Evolutionary conservation across 106 monocot species (phyloP).

Genomic region (Xerophyta viscosa): DNA sequence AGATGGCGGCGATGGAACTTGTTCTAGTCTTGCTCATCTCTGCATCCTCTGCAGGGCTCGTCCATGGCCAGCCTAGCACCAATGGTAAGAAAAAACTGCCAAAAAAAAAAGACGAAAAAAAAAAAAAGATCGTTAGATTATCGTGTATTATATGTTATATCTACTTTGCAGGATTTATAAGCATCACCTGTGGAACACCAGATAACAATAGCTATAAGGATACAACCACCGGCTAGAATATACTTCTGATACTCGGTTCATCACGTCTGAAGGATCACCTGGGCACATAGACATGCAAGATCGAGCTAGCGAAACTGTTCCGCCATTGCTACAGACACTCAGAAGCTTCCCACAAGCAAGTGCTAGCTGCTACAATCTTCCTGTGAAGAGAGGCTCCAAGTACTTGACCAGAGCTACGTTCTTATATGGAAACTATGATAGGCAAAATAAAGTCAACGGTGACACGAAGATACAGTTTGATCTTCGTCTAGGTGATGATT

Average conservation of each 20-base stretch:
- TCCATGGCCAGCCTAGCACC: neutral
- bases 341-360: neutral
- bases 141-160: no score
- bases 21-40: neutral
- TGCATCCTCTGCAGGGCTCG: neutral
- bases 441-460: constrained; percentile 2
- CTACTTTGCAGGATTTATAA: no score
- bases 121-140: no score
- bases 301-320: neutral
- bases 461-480: neutral
- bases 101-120: no score
- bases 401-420: constrained; percentile 23
- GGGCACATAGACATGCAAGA: neutral
- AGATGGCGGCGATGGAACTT: neutral
- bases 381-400: neutral
- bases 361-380: neutral
- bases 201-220: no score
- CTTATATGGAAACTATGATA: constrained; percentile 27
- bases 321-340: neutral
- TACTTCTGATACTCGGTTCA: no score
- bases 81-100: neutral
- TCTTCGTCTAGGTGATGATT: neutral
- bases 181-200: no score
- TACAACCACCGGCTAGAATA: no score
- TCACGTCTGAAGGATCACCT: neutral